phyloP scores from a whole-genome alignment of 345 rosid genomes.

The Ceriops zippeliana region DNA sequence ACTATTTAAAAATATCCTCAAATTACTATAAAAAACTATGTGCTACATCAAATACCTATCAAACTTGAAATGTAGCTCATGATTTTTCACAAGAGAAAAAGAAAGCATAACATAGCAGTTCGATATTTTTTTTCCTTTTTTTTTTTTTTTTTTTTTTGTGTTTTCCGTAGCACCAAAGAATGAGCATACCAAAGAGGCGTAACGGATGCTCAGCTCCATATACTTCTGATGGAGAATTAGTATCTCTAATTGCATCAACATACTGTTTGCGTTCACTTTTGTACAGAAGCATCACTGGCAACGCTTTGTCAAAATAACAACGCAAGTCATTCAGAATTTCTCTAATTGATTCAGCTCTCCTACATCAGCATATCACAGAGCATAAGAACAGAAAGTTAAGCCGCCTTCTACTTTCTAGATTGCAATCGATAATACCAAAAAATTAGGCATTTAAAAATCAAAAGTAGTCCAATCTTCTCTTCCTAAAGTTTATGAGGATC shows the following conservation, averaged over 20 bases:
- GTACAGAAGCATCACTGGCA: constrained; percentile 75
- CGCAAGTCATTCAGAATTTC: constrained; percentile 74
- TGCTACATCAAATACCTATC: not conserved
- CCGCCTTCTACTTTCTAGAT: not conserved
- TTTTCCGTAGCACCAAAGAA: constrained; percentile 1
- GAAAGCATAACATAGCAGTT: not conserved
- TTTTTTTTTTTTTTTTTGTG: not conserved
- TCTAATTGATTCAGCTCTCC: constrained; percentile 55
- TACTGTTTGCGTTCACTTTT: constrained; percentile 81
- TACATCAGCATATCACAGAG: constrained; percentile 23
- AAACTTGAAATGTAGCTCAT: not conserved
- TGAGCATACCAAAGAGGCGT: constrained; percentile 26
- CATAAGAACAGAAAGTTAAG: not conserved
- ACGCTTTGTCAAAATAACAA: constrained; percentile 79
- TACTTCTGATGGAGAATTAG: constrained; percentile 54
- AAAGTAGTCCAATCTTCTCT: not conserved
- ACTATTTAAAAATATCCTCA: not conserved
- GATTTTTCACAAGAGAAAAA: not conserved
- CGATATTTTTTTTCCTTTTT: not conserved
- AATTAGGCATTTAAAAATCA: not conserved
- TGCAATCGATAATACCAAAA: not conserved
- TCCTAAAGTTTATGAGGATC: not conserved
- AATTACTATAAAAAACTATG: not conserved
- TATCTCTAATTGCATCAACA: constrained; percentile 41
- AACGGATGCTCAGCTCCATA: constrained; percentile 26